Base-by-base conservation (phyloP, 179 eudicot genomes). In the Gypsophila paniculata region DNA sequence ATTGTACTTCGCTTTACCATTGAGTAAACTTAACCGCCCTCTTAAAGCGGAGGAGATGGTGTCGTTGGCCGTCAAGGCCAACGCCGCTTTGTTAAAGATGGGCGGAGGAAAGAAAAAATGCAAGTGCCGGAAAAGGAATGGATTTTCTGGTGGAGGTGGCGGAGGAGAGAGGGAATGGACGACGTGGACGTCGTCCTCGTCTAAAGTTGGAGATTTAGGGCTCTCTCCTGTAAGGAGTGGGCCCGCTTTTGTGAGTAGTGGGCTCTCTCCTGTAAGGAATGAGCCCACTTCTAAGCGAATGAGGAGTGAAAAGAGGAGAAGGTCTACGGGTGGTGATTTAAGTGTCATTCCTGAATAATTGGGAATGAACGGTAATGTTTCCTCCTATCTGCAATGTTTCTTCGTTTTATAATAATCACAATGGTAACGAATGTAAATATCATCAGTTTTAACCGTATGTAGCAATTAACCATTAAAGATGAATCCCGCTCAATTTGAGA, bases 21-120 rank as follows among this genome's bases (percentile, higher is more conserved):
- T 34, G 17, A 34, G 2, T 39, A 34, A 82, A 75, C 74, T 89
- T 51, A 77, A 14, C 7, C 78, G 73, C 12, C 89, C 83, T 19
- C 77, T 93, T 1, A 83, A 65, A 60, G 79, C 91, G 6, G 91
- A 91, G 65, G 97, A 93, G 55, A 91, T 91, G 97, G 98, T 93
- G 4, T 89, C 96, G 23, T 74, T 93, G 72, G 97, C 96, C 0
- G 93, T 91, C 4, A 93, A 89, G 64, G 98, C 98, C 2, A 91
- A 90, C 75, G 77, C 89, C 7, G 98, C 97, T 0, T 52, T 93
- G 63, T 52, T 79, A 29, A 84, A 80, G 52, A 73, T 81, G 52
- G 80, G 64, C 5, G 80, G 78, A 0, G 74, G 78, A 1, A 76
- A 29, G 34, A 29, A 72, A 12, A 75, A 71, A 32, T 42, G 85